These are phyloP conservation scores for Desmodesmus armatus DNA, from an alignment of 139 green algal genomes.

Conservation along the genomic window DNA sequence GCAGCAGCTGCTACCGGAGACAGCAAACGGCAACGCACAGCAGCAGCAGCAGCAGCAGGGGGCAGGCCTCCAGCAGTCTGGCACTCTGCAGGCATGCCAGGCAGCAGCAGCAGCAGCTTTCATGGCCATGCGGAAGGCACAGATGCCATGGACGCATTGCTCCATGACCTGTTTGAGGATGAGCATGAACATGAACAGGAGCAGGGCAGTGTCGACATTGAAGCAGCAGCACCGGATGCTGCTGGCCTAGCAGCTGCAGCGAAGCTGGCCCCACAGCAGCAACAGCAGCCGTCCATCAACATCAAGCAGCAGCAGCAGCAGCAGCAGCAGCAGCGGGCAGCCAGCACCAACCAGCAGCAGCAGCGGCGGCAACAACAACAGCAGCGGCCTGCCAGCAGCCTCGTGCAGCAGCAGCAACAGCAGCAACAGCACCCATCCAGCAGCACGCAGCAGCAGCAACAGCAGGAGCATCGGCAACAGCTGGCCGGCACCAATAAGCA, in stretches of 20 bases:
- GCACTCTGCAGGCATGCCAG: neutral
- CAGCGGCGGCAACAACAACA: neutral
- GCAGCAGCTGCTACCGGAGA: neutral
- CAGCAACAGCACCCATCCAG: neutral
- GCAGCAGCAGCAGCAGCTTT: conserved; percentile 32
- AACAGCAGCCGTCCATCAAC: neutral
- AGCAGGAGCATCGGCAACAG: neutral
- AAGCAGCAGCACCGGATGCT: neutral
- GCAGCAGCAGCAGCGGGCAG: conserved; percentile 16
- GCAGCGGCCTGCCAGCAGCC: neutral
- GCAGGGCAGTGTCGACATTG: neutral
- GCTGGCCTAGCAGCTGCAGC: neutral
- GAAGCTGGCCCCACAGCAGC: neutral
- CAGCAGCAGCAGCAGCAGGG: neutral
- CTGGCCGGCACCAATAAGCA: no score
- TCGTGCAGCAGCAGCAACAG: neutral
- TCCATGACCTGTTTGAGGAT: neutral
- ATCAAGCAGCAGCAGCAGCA: neutral
- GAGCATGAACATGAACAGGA: neutral
- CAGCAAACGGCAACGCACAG: neutral
- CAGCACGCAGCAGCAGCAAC: conserved; percentile 1
- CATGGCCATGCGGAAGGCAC: no score
- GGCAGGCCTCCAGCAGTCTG: neutral
- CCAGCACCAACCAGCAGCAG: neutral
- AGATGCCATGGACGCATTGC: neutral